Evolutionary conservation across 257 asterid genomes (phyloP), one percentile per base, ranked within the genome.

Genomic region (Knoxia roxburghii): DNA sequence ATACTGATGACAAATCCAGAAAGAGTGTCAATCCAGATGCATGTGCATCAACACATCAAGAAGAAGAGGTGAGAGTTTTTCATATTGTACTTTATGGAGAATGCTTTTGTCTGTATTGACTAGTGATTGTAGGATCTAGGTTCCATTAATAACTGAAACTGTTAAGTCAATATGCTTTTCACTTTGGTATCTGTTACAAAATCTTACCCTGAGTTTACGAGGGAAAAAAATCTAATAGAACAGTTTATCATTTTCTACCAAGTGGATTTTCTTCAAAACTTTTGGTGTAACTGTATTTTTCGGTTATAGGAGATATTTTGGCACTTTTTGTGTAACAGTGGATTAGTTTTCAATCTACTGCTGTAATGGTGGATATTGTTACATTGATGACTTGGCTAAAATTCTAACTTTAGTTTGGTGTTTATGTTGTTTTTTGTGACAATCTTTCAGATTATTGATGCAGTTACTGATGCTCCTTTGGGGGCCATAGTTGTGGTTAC

Each of bases 1-100:
- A 94, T 71, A 90, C 96, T 7, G 95, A 90, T 60, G 96, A 90
- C 66, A 82, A 62, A 80, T 81, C 96, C 70, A 75, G 83, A 53
- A 90, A 79, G 73, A 80, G 80, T 82, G 67, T 76, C 61, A 81
- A 82, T 85, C 91, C 77, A 48, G 98, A 87, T 54, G 69, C 77
- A 56, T 75, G 86, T 71, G 73, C 72, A 45, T 80, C 93, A 41
- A 75, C 74, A 18, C 92, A 75, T 43, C 91, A 75, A 69, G 97
- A 90, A 72, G 83, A 79, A 23, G 86, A 87, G 91, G 99, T 90
- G 79, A 86, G 52, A 54, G 49, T 48, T 39, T 14, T 49, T 50
- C 17, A 65, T n/a, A 48, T 57, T 13, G 37, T 46, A 58, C 46
- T 32, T 48, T 20, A 17, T 48, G 61, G 20, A 59, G 11, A 24